These are phyloP conservation scores for Boletus vermiculosoides DNA, from an alignment of 768 basidiomycete species.

Conservation along the genomic window DNA sequence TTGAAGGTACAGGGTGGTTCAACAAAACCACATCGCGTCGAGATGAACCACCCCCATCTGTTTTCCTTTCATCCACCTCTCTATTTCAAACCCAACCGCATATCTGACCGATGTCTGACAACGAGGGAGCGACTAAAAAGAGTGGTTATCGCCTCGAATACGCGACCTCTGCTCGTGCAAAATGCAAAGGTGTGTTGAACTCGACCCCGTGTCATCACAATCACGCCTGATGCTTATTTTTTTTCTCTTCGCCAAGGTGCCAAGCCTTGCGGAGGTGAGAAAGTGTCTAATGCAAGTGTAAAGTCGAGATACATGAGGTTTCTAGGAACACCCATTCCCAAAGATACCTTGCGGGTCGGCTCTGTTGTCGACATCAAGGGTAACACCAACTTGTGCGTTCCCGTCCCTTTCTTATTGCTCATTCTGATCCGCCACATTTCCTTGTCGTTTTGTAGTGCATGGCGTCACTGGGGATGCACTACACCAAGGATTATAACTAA, in stretches of 20 bases:
- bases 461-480: conserved; percentile 92
- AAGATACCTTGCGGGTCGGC: conserved; percentile 74
- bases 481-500: conserved; percentile 69
- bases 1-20: conserved; percentile 39
- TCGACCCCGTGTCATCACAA: conserved; percentile 10
- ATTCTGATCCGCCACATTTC: not conserved
- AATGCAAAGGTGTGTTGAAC: conserved; percentile 68
- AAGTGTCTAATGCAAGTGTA: not conserved
- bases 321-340: conserved; percentile 66
- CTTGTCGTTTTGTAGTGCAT: conserved; percentile 45
- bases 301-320: conserved; percentile 9
- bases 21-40: conserved; percentile 40
- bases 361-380: conserved; percentile 73
- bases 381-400: conserved; percentile 60
- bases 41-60: conserved; percentile 37
- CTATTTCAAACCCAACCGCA: conserved; percentile 17
- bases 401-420: not conserved
- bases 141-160: conserved; percentile 78
- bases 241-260: conserved; percentile 51
- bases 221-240: conserved; percentile 18
- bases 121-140: conserved; percentile 35
- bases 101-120: conserved; percentile 34
- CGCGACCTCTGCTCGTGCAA: conserved; percentile 61
- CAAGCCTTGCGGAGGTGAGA: conserved; percentile 71
- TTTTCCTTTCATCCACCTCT: conserved; percentile 30